Base-by-base conservation (phyloP, 2,329 filamentous ascomycete genomes). In the Trichoderma hamatum region DNA sequence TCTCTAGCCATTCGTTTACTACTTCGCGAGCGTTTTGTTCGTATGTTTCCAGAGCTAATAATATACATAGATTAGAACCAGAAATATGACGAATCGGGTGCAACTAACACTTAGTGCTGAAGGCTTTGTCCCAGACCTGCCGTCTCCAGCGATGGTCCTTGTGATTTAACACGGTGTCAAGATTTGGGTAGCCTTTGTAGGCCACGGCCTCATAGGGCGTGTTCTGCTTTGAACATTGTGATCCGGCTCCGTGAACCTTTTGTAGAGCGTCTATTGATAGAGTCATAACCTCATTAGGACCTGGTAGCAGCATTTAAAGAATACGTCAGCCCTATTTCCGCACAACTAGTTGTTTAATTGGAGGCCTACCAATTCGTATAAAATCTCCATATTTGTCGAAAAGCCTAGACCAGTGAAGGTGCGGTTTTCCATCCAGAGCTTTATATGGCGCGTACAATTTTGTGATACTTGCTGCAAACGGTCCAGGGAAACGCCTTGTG, bases 51-150 rank as follows among this genome's bases (percentile, higher is more conserved):
- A 75, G 62, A 0, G 72, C 60, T 63, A 28, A 2, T 4, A 36
- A 1, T 5, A 7, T 39, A 14, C 36, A 4, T n/a, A 32, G 9
- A 26, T 54, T 2, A 36, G 26, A 24, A 3, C 28, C n/a, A 52
- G 3, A 9, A 2, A 21, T 10, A 7, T n/a, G 6, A 6, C 28
- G 2, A 52, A 28, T 26, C 4, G 13, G 5, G 9, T n/a, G 5
- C 4, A 36, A 24, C 21, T 36, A 6, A 72, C 74, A 62, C 65
- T 75, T 74, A 3, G 70, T 71, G 3, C 70, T 74, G 13, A 77
- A 58, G 1, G 74, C 72, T 16, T 68, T 70, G 58, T 76, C 74
- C 75, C 75, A 76, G 28, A 77, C 56, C 59, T 73, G 72, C 3
- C 75, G 69, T 14, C 75, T 70, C 58, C 71, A 71, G 4, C 74